Conservation (phyloP, 2,329 filamentous ascomycete species). For the Aspergillus clavatus region DNA sequence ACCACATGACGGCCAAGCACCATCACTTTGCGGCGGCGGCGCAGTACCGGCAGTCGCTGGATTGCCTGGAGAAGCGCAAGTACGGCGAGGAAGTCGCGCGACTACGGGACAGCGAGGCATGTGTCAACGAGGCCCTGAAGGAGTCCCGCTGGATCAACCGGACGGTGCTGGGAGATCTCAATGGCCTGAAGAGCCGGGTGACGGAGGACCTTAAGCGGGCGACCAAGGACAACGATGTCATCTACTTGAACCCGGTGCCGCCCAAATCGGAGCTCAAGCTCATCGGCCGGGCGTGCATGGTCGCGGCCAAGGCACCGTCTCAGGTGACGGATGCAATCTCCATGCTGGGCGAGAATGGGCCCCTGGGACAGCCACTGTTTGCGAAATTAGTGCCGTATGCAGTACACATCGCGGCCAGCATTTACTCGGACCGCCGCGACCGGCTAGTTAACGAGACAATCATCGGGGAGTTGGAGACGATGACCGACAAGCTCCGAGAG, state of each 20-base stretch:
- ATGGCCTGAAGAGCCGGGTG: constrained; percentile 74
- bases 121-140: constrained; percentile 79
- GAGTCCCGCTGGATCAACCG: constrained; percentile 80
- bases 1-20: constrained; percentile 95
- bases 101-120: constrained; percentile 72
- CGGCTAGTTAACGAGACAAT: constrained; percentile 85
- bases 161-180: constrained; percentile 73
- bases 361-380: constrained; percentile 82
- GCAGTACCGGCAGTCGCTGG: constrained; percentile 84
- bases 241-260: constrained; percentile 81
- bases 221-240: constrained; percentile 94
- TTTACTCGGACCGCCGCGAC: constrained; percentile 88
- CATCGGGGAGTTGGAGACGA: constrained; percentile 73
- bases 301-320: constrained; percentile 68
- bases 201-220: constrained; percentile 85
- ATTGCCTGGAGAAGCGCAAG: constrained; percentile 86
- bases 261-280: constrained; percentile 82
- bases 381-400: constrained; percentile 90
- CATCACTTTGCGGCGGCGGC: constrained; percentile 95
- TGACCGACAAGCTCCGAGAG: constrained; percentile 76
- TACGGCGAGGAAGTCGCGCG: constrained; percentile 95
- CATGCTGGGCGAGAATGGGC: constrained; percentile 71
- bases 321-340: constrained; percentile 77
- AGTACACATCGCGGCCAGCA: constrained; percentile 89
- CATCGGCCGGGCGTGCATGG: constrained; percentile 86